A percentile compares a stretch with the other conserved stretches of the same genome.
These are phyloP conservation scores for Fraxinus paxiana DNA, from an alignment of 305 asterid species.

Conservation along the genomic window DNA sequence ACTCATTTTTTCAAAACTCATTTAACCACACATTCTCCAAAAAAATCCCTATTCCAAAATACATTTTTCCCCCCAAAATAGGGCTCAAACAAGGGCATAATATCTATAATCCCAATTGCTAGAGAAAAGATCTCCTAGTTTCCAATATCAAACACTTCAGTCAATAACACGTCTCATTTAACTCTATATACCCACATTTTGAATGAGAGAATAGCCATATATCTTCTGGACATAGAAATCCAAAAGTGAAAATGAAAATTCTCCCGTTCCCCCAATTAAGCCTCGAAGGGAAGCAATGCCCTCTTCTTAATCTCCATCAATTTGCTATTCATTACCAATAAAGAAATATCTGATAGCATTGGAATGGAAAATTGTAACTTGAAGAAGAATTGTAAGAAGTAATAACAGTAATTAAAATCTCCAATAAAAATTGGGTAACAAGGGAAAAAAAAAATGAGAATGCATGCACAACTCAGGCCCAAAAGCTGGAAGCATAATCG, in stretches of 20 bases:
- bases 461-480: background rate
- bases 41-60: too few relatives aligned
- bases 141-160: background rate
- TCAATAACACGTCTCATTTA: background rate
- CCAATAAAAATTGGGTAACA: slow-evolving; percentile 10
- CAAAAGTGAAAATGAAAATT: background rate
- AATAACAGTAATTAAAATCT: slow-evolving; percentile 12
- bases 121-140: background rate
- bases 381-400: background rate
- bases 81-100: background rate
- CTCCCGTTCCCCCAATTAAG: background rate
- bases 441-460: background rate
- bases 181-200: background rate
- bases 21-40: too few relatives aligned
- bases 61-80: too few relatives aligned
- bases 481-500: slow-evolving; percentile 10
- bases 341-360: background rate
- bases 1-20: background rate
- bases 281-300: background rate
- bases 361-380: background rate
- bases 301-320: background rate
- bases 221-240: background rate
- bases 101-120: background rate
- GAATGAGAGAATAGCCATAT: background rate
- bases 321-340: background rate